Evolutionary conservation across 1,284 basidiomycete species (phyloP).

Genomic region (Trichosporon asahii): DNA sequence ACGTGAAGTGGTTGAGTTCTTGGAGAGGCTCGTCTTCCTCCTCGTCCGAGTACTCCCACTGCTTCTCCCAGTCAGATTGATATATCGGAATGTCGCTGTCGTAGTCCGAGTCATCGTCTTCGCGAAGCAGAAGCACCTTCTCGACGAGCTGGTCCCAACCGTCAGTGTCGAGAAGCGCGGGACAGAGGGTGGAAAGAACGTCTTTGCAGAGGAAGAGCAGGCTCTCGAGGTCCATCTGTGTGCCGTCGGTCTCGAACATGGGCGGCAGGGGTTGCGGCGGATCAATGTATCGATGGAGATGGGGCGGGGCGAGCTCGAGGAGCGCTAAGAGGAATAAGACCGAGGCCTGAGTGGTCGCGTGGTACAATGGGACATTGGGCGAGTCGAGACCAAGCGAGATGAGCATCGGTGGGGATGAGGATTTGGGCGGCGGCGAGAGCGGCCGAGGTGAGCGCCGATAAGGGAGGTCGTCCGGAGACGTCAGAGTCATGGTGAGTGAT

Average conservation of each 20-base stretch:
- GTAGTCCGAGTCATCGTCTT: background rate
- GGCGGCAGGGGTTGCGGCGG: background rate
- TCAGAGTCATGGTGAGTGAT: background rate
- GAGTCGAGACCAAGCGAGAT: background rate
- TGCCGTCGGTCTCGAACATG: background rate
- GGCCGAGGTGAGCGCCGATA: background rate
- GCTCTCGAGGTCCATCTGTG: background rate
- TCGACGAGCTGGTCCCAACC: background rate
- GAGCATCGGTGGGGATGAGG: background rate
- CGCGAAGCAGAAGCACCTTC: background rate
- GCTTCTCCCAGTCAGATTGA: background rate
- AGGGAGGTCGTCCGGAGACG: background rate
- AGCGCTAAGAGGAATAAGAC: background rate
- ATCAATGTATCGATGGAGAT: background rate
- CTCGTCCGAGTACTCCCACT: conserved; percentile 1
- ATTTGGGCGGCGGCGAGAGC: background rate
- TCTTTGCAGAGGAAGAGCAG: conserved; percentile 4
- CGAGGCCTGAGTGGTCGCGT: background rate
- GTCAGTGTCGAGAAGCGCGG: background rate
- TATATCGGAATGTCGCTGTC: background rate
- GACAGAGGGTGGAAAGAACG: background rate
- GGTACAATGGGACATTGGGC: background rate
- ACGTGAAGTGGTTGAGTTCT: background rate
- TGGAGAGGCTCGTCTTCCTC: background rate
- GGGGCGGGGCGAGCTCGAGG: background rate